phyloP scores from a whole-genome alignment of 1,284 basidiomycete genomes.

The Trametes hirsuta region DNA sequence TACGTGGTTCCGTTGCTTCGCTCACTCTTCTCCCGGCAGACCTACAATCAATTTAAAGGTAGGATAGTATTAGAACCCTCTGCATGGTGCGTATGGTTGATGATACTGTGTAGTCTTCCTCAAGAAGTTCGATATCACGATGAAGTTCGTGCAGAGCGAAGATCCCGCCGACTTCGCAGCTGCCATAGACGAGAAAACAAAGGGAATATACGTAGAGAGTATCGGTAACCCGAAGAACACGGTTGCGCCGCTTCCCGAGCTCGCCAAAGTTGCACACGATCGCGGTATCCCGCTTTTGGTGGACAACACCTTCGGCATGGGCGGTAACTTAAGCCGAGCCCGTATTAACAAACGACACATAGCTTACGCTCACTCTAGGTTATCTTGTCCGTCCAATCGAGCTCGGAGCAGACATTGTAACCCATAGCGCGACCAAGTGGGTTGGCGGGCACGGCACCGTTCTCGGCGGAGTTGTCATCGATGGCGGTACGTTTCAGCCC shows the following conservation, averaged over 20 bases:
- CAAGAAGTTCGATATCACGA: slow-evolving; percentile 78
- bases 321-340: slow-evolving; percentile 43
- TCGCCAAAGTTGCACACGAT: slow-evolving; percentile 81
- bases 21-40: slow-evolving; percentile 39
- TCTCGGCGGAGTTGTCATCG: slow-evolving; percentile 83
- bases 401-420: slow-evolving; percentile 81
- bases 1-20: not conserved
- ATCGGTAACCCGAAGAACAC: slow-evolving; percentile 89
- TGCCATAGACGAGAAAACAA: slow-evolving; percentile 80
- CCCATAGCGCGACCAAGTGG: slow-evolving; percentile 91
- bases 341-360: too few species aligned
- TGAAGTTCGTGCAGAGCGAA: slow-evolving; percentile 76
- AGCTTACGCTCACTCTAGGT: slow-evolving; percentile 40
- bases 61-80: not conserved
- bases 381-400: slow-evolving; percentile 77
- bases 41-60: slow-evolving; percentile 91
- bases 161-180: slow-evolving; percentile 70
- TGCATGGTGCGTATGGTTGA: not conserved
- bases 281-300: slow-evolving; percentile 80
- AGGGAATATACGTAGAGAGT: slow-evolving; percentile 81
- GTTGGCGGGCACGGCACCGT: slow-evolving; percentile 90
- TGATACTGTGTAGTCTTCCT: slow-evolving; percentile 61
- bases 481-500: slow-evolving; percentile 53
- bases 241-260: slow-evolving; percentile 70
- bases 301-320: slow-evolving; percentile 91